Evolutionary conservation across 768 basidiomycete species (phyloP).

Genomic region (Pholiota molesta): DNA sequence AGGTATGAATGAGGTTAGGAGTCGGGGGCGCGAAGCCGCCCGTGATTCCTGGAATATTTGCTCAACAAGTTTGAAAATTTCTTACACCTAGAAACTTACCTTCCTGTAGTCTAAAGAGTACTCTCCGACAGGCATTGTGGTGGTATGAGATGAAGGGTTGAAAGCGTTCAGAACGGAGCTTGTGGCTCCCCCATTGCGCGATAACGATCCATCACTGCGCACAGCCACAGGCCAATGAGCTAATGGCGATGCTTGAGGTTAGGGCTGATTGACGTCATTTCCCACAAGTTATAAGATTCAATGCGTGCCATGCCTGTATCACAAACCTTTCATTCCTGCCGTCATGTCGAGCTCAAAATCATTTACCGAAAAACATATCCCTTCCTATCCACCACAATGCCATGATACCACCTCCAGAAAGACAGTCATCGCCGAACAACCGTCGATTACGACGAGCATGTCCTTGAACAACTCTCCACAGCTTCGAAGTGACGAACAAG

Average conservation of each 20-base stretch:
- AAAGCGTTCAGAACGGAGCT: conserved; percentile 3
- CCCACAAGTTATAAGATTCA: background rate
- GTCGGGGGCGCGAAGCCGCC: conserved; percentile 78
- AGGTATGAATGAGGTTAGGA: conserved; percentile 54
- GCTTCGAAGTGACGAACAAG: background rate
- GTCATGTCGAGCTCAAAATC: conserved; percentile 4
- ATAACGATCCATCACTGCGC: conserved; percentile 25
- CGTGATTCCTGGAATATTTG: conserved; percentile 55
- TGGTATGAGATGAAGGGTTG: conserved; percentile 15
- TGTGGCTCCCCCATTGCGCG: background rate
- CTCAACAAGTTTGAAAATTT: background rate
- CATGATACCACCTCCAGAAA: conserved; percentile 16
- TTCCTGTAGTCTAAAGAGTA: conserved; percentile 64
- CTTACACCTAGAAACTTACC: conserved; percentile 38
- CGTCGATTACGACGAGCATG: conserved; percentile 4
- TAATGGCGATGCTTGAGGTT: background rate
- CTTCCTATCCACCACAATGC: conserved; percentile 3
- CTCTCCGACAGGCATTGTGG: conserved; percentile 49
- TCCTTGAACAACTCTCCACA: background rate
- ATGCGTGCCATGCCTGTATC: background rate
- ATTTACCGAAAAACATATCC: background rate
- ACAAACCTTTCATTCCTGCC: background rate
- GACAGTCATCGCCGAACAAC: conserved; percentile 4
- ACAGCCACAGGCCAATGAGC: background rate
- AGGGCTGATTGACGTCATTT: conserved; percentile 7